A percentile compares a stretch with the other conserved stretches of the same genome.
Conservation (phyloP, 805 yeast species). For the Starmerella vaccinii region DNA sequence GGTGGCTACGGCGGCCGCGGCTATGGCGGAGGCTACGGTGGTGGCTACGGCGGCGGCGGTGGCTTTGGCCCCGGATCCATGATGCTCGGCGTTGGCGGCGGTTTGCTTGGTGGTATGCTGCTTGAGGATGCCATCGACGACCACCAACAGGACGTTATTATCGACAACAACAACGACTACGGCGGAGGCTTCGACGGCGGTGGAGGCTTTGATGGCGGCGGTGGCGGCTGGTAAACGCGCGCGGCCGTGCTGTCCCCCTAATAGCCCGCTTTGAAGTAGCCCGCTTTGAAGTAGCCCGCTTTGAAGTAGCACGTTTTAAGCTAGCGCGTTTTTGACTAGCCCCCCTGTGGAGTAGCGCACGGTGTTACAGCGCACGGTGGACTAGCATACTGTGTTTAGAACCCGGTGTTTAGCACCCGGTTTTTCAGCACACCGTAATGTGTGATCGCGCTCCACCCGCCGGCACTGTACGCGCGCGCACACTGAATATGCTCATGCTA, state of each 20-base stretch:
- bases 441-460: too few relatives aligned
- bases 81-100: slow-evolving; percentile 29
- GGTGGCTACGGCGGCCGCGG: slow-evolving; percentile 11
- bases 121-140: slow-evolving; percentile 23
- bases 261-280: too few relatives aligned
- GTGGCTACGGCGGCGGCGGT: slow-evolving; percentile 22
- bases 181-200: slow-evolving; percentile 12
- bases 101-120: slow-evolving; percentile 28
- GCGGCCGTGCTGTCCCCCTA: not conserved
- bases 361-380: too few relatives aligned
- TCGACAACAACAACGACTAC: slow-evolving; percentile 32
- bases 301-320: too few relatives aligned
- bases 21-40: slow-evolving; percentile 14
- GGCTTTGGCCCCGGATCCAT: slow-evolving; percentile 44
- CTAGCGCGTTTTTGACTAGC: too few relatives aligned
- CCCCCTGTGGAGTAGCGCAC: too few relatives aligned
- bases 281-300: too few relatives aligned
- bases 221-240: slow-evolving; percentile 10
- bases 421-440: too few relatives aligned
- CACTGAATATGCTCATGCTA: too few relatives aligned
- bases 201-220: slow-evolving; percentile 22
- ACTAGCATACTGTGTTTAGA: too few relatives aligned
- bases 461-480: too few relatives aligned
- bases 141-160: slow-evolving; percentile 21
- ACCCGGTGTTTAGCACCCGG: too few relatives aligned